Percentiles rank a stretch among this genome's conserved stretches.
phyloP scores from a whole-genome alignment of 345 rosid species.

The Syzygium aqueum region DNA sequence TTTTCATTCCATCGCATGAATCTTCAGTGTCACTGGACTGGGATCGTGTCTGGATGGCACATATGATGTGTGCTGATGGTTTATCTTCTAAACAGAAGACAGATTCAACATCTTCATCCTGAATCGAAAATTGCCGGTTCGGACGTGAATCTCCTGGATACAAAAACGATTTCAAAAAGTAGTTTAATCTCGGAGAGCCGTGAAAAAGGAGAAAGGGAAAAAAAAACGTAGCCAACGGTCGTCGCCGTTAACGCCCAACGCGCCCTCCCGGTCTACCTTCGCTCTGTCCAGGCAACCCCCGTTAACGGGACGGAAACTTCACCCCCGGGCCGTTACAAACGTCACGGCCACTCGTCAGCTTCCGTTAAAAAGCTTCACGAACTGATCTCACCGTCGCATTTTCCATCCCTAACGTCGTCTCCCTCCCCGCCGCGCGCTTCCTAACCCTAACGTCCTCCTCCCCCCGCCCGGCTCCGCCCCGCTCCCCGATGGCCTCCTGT shows the following conservation, averaged over 20 bases:
- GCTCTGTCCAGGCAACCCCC: background rate
- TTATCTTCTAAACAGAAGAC: no score
- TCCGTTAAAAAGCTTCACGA: conserved; percentile 33
- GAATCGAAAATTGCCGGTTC: no score
- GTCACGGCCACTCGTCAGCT: conserved; percentile 42
- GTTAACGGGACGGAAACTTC: background rate
- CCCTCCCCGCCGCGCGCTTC: conserved; percentile 18
- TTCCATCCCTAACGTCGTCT: conserved; percentile 52
- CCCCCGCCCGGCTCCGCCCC: background rate
- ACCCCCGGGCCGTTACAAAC: conserved; percentile 4
- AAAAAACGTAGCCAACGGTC: background rate
- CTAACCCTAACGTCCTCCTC: conserved; percentile 51
- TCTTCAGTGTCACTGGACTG: no score
- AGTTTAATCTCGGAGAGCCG: background rate
- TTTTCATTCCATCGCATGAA: no score
- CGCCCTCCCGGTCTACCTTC: background rate
- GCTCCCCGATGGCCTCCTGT: conserved; percentile 63
- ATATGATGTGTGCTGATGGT: no score
- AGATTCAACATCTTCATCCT: no score
- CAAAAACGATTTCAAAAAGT: background rate
- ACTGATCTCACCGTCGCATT: conserved; percentile 9
- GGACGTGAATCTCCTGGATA: background rate
- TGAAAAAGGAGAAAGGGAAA: background rate
- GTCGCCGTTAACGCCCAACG: background rate
- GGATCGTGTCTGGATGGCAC: no score